Evolutionary conservation across 2,329 filamentous ascomycete species (phyloP).

Genomic region (Curvularia lunata): DNA sequence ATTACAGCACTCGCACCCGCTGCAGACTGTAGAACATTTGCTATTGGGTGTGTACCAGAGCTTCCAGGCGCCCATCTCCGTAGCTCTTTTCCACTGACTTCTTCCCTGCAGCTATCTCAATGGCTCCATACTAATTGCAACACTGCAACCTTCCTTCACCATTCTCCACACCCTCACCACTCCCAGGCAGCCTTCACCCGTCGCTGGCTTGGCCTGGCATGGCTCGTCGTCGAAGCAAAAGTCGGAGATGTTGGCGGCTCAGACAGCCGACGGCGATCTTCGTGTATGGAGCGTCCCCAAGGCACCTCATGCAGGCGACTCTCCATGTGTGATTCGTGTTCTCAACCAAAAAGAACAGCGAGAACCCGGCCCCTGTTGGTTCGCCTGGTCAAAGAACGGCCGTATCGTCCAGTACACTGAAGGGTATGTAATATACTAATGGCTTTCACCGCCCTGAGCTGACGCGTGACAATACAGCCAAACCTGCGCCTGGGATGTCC

Average conservation of each 20-base stretch:
- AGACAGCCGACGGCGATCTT: conserved; percentile 89
- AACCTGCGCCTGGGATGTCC: conserved; percentile 94
- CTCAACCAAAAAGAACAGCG: conserved; percentile 80
- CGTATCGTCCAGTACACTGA: conserved; percentile 92
- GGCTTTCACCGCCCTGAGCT: conserved; percentile 21
- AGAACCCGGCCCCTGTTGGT: conserved; percentile 84
- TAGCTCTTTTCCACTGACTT: conserved; percentile 24
- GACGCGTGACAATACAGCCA: conserved; percentile 60
- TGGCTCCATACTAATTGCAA: conserved; percentile 89
- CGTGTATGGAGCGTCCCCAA: conserved; percentile 97
- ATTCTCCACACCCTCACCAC: conserved; percentile 93
- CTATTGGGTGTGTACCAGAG: conserved; percentile 74
- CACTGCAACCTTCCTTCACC: conserved; percentile 87
- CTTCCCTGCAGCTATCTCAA: conserved; percentile 77
- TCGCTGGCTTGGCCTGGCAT: conserved; percentile 90
- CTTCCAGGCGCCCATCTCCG: conserved; percentile 1
- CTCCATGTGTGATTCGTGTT: conserved; percentile 86
- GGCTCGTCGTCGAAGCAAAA: conserved; percentile 95
- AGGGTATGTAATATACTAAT: conserved; percentile 66
- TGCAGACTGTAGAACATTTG: conserved; percentile 90
- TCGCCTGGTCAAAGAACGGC: conserved; percentile 98
- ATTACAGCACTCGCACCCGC: conserved; percentile 92
- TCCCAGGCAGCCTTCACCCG: conserved; percentile 80
- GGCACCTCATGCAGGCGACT: conserved; percentile 68
- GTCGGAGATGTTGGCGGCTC: conserved; percentile 95